Conservation (phyloP, 2,329 filamentous ascomycete genomes). For the Calonectria crousiana region DNA sequence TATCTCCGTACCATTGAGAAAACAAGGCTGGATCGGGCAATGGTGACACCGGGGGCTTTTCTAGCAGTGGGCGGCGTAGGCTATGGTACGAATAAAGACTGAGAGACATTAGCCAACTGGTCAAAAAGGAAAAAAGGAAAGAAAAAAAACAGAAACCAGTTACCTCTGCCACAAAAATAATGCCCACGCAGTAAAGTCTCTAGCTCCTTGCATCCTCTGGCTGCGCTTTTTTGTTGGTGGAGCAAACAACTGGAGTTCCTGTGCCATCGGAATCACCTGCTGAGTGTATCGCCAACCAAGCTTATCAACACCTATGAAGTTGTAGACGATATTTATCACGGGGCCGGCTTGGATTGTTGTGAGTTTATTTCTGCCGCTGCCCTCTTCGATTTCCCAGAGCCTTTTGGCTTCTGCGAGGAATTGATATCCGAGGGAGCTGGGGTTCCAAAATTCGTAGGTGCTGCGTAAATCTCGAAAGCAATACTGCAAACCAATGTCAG, state of each 20-base stretch:
- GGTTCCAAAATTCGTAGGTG: constrained; percentile 3
- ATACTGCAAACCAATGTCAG: neutral
- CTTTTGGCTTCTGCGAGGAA: neutral
- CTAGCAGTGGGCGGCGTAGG: neutral
- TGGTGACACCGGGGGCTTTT: neutral
- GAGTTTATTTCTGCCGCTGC: neutral
- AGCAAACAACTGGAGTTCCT: neutral
- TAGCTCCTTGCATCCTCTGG: neutral
- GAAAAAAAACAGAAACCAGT: neutral
- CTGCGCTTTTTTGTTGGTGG: neutral
- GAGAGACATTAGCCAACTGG: neutral
- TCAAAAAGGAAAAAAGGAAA: neutral
- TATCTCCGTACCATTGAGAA: neutral
- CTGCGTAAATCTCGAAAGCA: neutral
- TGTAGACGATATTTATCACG: neutral
- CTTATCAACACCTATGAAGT: neutral
- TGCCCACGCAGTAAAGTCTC: neutral
- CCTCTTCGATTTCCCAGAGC: neutral
- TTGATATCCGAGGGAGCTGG: neutral
- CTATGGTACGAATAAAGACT: neutral
- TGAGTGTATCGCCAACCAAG: neutral
- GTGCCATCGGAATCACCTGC: neutral
- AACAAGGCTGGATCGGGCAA: neutral
- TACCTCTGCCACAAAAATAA: neutral
- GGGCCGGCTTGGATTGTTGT: neutral